Percentiles rank a stretch among this genome's conserved stretches.
Conservation (phyloP, 148 eudicot genomes). For the Heliosperma pusillum region DNA sequence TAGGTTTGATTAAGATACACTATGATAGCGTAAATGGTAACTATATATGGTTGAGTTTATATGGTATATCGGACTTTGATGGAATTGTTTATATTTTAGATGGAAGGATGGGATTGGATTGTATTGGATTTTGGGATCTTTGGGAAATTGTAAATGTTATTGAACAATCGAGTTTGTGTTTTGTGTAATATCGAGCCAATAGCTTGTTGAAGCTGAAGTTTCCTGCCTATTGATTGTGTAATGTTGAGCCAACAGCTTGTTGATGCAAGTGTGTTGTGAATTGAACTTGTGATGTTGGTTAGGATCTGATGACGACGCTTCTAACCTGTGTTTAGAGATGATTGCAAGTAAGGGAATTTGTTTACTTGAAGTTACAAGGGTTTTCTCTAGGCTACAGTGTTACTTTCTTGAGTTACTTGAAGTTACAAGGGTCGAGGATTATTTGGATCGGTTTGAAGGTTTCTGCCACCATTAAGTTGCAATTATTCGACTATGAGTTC, state of each 20-base stretch:
- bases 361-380: too few species aligned
- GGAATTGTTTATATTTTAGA: not conserved
- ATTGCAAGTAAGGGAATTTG: not conserved
- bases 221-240: not conserved
- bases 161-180: not conserved
- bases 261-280: not conserved
- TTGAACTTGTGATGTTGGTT: not conserved
- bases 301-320: not conserved
- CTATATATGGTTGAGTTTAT: not conserved
- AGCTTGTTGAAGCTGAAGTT: constrained; percentile 8
- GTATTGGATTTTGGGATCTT: constrained; percentile 1
- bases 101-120: not conserved
- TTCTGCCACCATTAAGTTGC: constrained; percentile 8
- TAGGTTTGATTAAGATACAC: too few species aligned
- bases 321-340: not conserved
- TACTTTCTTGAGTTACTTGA: not conserved
- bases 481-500: not conserved
- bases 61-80: constrained; percentile 16
- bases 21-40: not conserved
- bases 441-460: not conserved
- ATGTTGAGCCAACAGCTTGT: too few species aligned
- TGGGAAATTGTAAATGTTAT: not conserved
- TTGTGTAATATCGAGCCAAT: not conserved
- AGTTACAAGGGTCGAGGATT: not conserved
- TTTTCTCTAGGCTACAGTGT: not conserved